These are phyloP conservation scores for Colletotrichum chrysophilum DNA, from an alignment of 2,329 filamentous ascomycete genomes.

Conservation along the genomic window DNA sequence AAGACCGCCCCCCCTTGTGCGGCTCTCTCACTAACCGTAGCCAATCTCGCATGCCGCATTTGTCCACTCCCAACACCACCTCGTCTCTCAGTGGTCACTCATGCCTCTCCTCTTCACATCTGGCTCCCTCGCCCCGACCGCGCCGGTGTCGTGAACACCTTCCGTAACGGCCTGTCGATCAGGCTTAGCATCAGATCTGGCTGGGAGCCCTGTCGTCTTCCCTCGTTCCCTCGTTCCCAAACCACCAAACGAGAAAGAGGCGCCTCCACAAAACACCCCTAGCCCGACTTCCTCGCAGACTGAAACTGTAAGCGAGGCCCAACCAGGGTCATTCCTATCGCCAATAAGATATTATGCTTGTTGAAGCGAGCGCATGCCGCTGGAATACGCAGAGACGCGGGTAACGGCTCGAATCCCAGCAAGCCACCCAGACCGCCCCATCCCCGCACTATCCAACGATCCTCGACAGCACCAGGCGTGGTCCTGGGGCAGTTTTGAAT, in stretches of 20 bases:
- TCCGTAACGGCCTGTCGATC: slow-evolving; percentile 8
- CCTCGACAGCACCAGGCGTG: background rate
- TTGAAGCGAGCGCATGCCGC: background rate
- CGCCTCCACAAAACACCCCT: background rate
- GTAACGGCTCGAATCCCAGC: slow-evolving; percentile 1
- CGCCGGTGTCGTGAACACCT: slow-evolving; percentile 9
- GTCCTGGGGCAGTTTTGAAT: background rate
- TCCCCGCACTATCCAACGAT: background rate
- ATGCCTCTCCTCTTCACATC: background rate
- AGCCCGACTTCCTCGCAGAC: background rate
- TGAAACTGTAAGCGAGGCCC: slow-evolving; percentile 18
- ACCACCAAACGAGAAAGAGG: background rate
- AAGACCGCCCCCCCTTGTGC: background rate
- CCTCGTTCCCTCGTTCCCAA: background rate
- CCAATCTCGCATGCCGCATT: background rate
- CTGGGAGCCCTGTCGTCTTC: background rate
- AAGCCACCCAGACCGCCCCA: background rate
- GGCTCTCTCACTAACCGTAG: background rate
- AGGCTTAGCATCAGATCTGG: slow-evolving; percentile 17
- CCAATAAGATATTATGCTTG: slow-evolving; percentile 8
- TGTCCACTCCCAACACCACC: background rate
- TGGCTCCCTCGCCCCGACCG: background rate
- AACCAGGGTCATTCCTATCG: background rate
- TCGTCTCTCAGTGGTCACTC: background rate
- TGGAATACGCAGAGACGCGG: background rate